These are phyloP conservation scores for Fusarium virguliforme DNA, from an alignment of 2,329 filamentous ascomycete genomes.

Conservation along the genomic window DNA sequence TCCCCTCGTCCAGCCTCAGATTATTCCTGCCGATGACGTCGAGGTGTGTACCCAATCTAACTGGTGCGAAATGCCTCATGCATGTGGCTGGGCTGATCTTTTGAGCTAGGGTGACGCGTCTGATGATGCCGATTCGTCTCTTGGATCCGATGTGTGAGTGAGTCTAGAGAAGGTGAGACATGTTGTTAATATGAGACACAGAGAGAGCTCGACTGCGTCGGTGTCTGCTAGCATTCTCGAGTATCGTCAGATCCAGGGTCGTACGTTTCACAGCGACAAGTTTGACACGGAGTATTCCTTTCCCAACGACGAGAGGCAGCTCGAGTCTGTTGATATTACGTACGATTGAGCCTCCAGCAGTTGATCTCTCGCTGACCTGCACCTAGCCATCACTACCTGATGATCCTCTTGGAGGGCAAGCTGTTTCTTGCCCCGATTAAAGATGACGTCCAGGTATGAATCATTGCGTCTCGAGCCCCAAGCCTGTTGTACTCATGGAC, in stretches of 20 bases:
- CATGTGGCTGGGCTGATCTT: slow-evolving; percentile 1
- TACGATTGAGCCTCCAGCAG: not conserved
- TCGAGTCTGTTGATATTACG: slow-evolving; percentile 32
- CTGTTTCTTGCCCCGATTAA: slow-evolving; percentile 25
- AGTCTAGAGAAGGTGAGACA: too few species aligned
- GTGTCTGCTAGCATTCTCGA: slow-evolving; percentile 30
- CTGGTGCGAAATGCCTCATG: not conserved
- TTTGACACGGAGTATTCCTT: slow-evolving; percentile 28
- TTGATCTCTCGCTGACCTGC: not conserved
- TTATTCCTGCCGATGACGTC: not conserved
- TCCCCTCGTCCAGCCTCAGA: not conserved
- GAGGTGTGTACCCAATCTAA: too few species aligned
- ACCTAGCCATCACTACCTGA: slow-evolving; percentile 28
- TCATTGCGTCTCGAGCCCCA: too few species aligned
- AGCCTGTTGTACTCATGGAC: too few species aligned
- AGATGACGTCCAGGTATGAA: not conserved
- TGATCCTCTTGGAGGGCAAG: slow-evolving; percentile 17
- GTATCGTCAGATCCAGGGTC: slow-evolving; percentile 33
- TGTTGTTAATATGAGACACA: not conserved
- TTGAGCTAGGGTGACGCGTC: not conserved
- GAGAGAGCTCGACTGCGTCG: slow-evolving; percentile 31
- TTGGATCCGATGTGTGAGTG: slow-evolving; percentile 6
- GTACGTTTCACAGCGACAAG: slow-evolving; percentile 37
- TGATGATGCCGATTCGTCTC: slow-evolving; percentile 12
- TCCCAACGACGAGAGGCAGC: slow-evolving; percentile 30